These are phyloP conservation scores for Solanum medicagineum DNA, from an alignment of 257 asterid species.

Conservation along the genomic window DNA sequence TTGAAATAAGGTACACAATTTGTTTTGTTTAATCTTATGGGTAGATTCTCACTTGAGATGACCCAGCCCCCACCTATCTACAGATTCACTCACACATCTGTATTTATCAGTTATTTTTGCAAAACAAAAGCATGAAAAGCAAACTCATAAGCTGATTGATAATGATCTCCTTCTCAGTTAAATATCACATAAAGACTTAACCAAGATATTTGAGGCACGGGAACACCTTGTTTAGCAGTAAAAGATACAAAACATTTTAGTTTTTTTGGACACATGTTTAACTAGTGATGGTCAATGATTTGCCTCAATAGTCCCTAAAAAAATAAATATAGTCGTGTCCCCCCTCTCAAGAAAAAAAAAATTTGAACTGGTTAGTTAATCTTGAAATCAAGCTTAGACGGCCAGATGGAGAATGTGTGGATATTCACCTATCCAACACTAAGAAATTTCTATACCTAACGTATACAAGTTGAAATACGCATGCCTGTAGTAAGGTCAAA, in stretches of 20 bases:
- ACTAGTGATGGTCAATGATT: background rate
- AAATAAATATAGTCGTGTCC: background rate
- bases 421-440: conserved; percentile 1
- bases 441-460: conserved; percentile 2
- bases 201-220: background rate
- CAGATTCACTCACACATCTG: background rate
- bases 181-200: background rate
- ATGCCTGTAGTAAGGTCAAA: conserved; percentile 4
- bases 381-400: background rate
- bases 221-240: background rate
- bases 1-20: too few relatives aligned
- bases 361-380: background rate
- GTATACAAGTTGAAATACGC: conserved; percentile 11
- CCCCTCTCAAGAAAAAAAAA: background rate
- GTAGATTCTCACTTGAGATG: too few relatives aligned
- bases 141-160: background rate
- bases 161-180: background rate
- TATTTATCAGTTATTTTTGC: background rate
- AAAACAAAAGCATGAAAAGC: background rate
- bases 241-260: background rate
- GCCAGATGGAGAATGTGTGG: background rate
- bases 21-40: too few relatives aligned
- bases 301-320: background rate
- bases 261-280: background rate
- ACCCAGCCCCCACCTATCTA: background rate